Conservation (phyloP, 495 filamentous ascomycete species). For the Pyronema domesticum region DNA sequence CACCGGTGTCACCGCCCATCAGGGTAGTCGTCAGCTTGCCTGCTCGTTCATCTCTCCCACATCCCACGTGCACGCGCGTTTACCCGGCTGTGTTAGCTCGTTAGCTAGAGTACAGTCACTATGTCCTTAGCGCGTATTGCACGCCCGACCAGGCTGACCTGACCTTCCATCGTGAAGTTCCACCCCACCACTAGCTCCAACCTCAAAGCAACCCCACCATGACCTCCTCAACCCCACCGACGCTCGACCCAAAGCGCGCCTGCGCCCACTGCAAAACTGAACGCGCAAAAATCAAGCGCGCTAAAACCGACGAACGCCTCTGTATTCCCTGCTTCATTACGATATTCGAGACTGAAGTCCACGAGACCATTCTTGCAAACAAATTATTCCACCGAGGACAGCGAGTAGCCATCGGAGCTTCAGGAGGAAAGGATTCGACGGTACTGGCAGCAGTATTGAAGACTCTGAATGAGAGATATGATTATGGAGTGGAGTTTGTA, state of each 20-base stretch:
- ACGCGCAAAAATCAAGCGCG: constrained; percentile 75
- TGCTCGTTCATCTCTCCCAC: too few relatives aligned
- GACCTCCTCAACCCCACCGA: too few relatives aligned
- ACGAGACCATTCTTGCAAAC: constrained; percentile 69
- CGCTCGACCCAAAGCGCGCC: neutral
- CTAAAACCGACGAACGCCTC: constrained; percentile 82
- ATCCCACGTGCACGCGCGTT: too few relatives aligned
- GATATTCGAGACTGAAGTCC: constrained; percentile 82
- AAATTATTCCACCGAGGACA: constrained; percentile 70
- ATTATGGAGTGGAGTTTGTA: constrained; percentile 70
- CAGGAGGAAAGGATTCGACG: constrained; percentile 93
- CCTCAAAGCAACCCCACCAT: too few relatives aligned
- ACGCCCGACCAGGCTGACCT: too few relatives aligned
- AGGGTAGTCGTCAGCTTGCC: too few relatives aligned
- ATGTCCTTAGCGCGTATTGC: too few relatives aligned
- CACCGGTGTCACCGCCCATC: too few relatives aligned
- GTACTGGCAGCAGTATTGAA: constrained; percentile 88
- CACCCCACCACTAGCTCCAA: too few relatives aligned
- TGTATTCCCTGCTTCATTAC: constrained; percentile 75
- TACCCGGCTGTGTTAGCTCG: too few relatives aligned
- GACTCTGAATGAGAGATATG: constrained; percentile 76
- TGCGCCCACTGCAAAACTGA: constrained; percentile 60
- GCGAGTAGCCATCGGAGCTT: constrained; percentile 83
- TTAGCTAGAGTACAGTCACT: too few relatives aligned
- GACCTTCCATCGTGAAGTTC: too few relatives aligned